Conservation (phyloP, 192 early-diverging fungal genomes). For the Endogone sp. region DNA sequence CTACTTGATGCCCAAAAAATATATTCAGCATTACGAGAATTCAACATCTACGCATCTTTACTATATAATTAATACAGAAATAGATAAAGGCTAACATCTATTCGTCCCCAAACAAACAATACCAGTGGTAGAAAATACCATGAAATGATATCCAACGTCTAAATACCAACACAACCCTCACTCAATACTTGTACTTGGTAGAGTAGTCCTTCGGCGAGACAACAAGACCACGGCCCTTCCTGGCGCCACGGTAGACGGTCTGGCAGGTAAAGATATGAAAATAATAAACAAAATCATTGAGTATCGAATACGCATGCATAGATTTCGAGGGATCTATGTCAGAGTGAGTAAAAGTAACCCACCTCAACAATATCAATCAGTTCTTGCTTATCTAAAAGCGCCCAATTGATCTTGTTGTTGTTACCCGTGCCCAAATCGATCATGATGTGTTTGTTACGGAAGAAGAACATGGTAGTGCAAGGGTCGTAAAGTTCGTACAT, state of each 20-base stretch:
- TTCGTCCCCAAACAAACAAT: no score
- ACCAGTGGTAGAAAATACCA: no score
- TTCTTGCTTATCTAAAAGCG: constrained; percentile 91
- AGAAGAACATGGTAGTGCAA: constrained; percentile 98
- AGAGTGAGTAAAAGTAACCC: constrained; percentile 7
- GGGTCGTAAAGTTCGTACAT: constrained; percentile 99
- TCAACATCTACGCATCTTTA: no score
- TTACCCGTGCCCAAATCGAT: constrained; percentile 98
- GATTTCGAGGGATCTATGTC: not conserved
- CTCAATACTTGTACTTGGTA: constrained; percentile 95
- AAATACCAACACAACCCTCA: no score
- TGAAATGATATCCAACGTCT: no score
- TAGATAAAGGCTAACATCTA: no score
- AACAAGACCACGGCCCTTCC: constrained; percentile 96
- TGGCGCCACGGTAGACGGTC: constrained; percentile 88
- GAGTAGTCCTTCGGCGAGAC: constrained; percentile 97
- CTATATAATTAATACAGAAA: no score
- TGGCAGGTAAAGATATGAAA: not conserved
- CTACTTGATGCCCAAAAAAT: no score
- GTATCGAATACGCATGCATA: no score
- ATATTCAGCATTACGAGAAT: no score
- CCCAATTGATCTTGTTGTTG: constrained; percentile 99
- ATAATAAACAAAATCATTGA: no score
- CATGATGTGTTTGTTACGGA: constrained; percentile 97
- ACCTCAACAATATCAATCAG: constrained; percentile 88